These are phyloP conservation scores for Fusarium sp. DNA, from an alignment of 2,329 filamentous ascomycete genomes.

Conservation along the genomic window DNA sequence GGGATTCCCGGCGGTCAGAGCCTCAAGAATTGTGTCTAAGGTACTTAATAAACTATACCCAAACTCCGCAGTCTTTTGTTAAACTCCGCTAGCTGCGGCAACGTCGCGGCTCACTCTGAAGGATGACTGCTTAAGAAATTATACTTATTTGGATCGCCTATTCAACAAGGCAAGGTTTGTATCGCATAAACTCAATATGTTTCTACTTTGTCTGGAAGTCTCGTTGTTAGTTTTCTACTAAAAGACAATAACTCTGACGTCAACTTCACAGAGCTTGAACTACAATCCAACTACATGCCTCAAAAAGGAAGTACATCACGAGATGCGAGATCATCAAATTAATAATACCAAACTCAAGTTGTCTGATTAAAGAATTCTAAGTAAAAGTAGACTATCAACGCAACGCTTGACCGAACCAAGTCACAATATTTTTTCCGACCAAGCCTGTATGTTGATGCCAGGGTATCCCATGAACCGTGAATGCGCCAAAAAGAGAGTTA, in stretches of 20 bases:
- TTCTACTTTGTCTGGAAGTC: background rate
- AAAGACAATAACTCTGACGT: no score
- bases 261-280: no score
- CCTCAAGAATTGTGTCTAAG: background rate
- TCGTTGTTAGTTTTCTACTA: background rate
- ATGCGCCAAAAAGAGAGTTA: conserved; percentile 29
- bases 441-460: conserved; percentile 30
- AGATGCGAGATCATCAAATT: background rate
- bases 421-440: conserved; percentile 21
- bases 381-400: conserved; percentile 5
- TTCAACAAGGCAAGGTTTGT: background rate
- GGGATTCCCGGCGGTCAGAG: background rate
- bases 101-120: background rate
- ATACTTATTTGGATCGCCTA: background rate
- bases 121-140: background rate
- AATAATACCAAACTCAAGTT: conserved; percentile 1
- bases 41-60: background rate
- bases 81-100: conserved; percentile 36
- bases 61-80: conserved; percentile 32
- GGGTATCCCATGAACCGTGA: conserved; percentile 42
- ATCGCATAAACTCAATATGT: background rate
- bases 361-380: conserved; percentile 19
- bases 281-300: no score
- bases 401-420: conserved; percentile 13
- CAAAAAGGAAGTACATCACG: background rate